Conservation (phyloP, 495 filamentous ascomycete genomes). For the Neurospora tetraspora region DNA sequence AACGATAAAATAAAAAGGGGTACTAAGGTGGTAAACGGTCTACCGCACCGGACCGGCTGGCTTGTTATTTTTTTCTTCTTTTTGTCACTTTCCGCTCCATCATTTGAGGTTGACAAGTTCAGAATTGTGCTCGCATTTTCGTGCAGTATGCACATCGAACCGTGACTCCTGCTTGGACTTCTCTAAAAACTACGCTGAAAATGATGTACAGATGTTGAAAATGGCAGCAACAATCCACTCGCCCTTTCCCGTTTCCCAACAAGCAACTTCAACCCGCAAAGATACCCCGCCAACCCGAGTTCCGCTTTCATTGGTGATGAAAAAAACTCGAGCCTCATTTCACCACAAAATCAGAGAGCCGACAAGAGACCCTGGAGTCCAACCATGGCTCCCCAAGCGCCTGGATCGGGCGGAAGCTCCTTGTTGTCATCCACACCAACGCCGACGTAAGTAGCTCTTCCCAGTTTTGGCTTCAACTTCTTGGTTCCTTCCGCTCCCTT, state of each 20-base stretch:
- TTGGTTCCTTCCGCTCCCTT: conserved; percentile 44
- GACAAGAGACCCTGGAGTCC: conserved; percentile 41
- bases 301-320: not conserved
- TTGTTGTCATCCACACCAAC: conserved; percentile 31
- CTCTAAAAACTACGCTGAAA: not conserved
- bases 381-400: conserved; percentile 52
- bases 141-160: not conserved
- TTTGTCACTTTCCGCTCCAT: not conserved
- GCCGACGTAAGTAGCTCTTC: conserved; percentile 50
- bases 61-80: not conserved
- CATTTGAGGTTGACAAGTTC: not conserved
- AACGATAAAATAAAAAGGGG: not conserved
- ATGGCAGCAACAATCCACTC: not conserved
- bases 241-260: not conserved
- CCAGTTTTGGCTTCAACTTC: conserved; percentile 45
- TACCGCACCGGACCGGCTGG: not conserved
- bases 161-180: not conserved
- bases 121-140: not conserved
- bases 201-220: not conserved
- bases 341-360: not conserved
- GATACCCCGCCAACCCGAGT: no score
- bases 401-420: conserved; percentile 46
- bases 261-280: not conserved
- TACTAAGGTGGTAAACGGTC: not conserved
- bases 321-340: not conserved